These are phyloP conservation scores for Pythium aristosporum DNA, from an alignment of 352 stramenopile genomes.

Conservation along the genomic window DNA sequence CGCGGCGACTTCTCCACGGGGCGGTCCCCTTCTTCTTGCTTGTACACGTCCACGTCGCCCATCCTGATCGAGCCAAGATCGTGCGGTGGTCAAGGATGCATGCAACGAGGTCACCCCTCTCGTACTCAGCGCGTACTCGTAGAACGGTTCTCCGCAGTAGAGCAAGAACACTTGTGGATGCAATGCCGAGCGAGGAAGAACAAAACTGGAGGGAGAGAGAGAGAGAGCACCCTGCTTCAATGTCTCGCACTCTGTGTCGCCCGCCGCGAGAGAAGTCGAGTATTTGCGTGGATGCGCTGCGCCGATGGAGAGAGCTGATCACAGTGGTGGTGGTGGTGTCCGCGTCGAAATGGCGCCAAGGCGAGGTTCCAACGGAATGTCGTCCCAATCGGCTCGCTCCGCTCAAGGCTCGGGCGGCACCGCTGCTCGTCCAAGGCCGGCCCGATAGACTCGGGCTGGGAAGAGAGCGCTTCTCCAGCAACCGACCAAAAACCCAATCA, in stretches of 20 bases:
- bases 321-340: background rate
- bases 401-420: constrained; percentile 2
- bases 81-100: background rate
- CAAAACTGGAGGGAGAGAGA: background rate
- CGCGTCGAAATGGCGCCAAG: constrained; percentile 11
- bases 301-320: background rate
- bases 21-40: constrained; percentile 68
- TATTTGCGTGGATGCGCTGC: background rate
- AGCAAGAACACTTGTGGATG: background rate
- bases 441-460: constrained; percentile 12
- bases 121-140: background rate
- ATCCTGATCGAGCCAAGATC: constrained; percentile 14
- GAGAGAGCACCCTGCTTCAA: background rate
- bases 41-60: constrained; percentile 72
- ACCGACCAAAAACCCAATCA: constrained; percentile 24
- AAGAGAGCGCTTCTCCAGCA: constrained; percentile 23
- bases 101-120: background rate
- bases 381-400: constrained; percentile 19
- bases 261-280: background rate
- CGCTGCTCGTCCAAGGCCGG: constrained; percentile 5
- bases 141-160: background rate
- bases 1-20: constrained; percentile 77
- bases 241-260: background rate
- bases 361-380: constrained; percentile 16
- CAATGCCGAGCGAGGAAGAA: background rate